These are phyloP conservation scores for Huntiella savannae DNA, from an alignment of 2,329 filamentous ascomycete species.

Conservation along the genomic window DNA sequence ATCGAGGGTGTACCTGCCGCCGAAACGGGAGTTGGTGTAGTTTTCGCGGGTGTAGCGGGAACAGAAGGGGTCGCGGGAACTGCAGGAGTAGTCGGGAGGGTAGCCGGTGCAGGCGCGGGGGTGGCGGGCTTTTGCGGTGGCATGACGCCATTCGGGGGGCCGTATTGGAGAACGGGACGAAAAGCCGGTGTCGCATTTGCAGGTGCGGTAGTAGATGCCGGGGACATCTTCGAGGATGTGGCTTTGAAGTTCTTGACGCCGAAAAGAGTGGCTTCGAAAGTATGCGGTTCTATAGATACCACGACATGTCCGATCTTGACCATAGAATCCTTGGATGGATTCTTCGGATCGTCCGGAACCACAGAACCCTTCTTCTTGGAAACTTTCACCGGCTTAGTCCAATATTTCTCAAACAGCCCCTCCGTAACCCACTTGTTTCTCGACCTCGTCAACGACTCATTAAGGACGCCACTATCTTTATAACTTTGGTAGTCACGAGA, in stretches of 20 bases:
- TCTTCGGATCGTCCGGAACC: slow-evolving; percentile 42
- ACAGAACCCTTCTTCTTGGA: slow-evolving; percentile 42
- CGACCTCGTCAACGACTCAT: slow-evolving; percentile 54
- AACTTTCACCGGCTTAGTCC: slow-evolving; percentile 54
- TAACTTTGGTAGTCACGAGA: slow-evolving; percentile 52
- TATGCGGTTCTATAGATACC: slow-evolving; percentile 62
- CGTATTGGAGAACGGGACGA: slow-evolving; percentile 46
- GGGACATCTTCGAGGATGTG: slow-evolving; percentile 18
- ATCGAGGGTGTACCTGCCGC: neutral
- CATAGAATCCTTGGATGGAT: slow-evolving; percentile 53
- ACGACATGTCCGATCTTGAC: slow-evolving; percentile 52
- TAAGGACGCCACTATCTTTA: slow-evolving; percentile 55
- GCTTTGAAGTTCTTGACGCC: slow-evolving; percentile 45
- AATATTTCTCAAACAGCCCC: slow-evolving; percentile 59
- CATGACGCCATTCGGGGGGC: slow-evolving; percentile 43
- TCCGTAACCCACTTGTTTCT: slow-evolving; percentile 54
- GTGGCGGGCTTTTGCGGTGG: slow-evolving; percentile 19
- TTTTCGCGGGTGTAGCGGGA: slow-evolving; percentile 4
- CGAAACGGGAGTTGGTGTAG: neutral
- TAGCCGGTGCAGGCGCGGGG: neutral
- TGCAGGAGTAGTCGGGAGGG: slow-evolving; percentile 19
- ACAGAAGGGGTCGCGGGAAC: slow-evolving; percentile 18
- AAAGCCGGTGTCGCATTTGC: slow-evolving; percentile 14
- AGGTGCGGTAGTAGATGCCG: slow-evolving; percentile 14
- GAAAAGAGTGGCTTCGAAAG: slow-evolving; percentile 58